Percentiles rank a stretch among this genome's conserved stretches.
These are phyloP conservation scores for Clonostachys solani DNA, from an alignment of 2,329 filamentous ascomycete species.

Conservation along the genomic window DNA sequence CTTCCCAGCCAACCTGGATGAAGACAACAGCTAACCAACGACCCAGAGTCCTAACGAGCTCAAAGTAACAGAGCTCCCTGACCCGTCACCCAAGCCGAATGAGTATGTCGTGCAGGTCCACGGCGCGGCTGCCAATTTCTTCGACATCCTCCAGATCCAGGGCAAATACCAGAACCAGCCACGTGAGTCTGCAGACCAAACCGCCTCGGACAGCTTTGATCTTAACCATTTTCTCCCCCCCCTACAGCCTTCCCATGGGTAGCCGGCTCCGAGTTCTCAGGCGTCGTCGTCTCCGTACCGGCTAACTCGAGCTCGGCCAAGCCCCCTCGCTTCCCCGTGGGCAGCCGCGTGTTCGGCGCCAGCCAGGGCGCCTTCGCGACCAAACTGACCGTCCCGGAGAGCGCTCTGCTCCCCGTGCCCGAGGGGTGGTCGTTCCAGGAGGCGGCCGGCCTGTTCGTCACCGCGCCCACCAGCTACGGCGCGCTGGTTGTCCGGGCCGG, in stretches of 20 bases:
- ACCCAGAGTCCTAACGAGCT: constrained; percentile 73
- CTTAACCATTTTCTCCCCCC: neutral
- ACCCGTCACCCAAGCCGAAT: constrained; percentile 64
- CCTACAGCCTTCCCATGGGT: constrained; percentile 73
- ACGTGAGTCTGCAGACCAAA: constrained; percentile 27
- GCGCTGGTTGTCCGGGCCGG: constrained; percentile 75
- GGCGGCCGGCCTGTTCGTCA: constrained; percentile 86
- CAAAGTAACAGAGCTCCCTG: constrained; percentile 67
- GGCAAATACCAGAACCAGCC: constrained; percentile 95
- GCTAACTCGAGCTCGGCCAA: constrained; percentile 26
- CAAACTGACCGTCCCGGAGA: constrained; percentile 63
- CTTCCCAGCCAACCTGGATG: neutral
- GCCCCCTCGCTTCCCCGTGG: constrained; percentile 67
- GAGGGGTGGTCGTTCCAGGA: constrained; percentile 78
- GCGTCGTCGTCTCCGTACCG: constrained; percentile 67
- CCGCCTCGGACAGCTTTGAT: neutral
- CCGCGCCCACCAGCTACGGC: constrained; percentile 84
- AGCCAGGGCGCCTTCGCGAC: constrained; percentile 84
- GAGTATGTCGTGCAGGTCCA: constrained; percentile 87
- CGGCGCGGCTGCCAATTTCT: constrained; percentile 91
- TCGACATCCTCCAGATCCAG: constrained; percentile 91
- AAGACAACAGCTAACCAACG: neutral
- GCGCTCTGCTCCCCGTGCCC: constrained; percentile 68
- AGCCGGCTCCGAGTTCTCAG: constrained; percentile 82
- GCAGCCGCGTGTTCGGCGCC: constrained; percentile 83